Evolutionary conservation across 208 protist genomes (phyloP).

Genomic region (Tritrichomonas foetus): DNA sequence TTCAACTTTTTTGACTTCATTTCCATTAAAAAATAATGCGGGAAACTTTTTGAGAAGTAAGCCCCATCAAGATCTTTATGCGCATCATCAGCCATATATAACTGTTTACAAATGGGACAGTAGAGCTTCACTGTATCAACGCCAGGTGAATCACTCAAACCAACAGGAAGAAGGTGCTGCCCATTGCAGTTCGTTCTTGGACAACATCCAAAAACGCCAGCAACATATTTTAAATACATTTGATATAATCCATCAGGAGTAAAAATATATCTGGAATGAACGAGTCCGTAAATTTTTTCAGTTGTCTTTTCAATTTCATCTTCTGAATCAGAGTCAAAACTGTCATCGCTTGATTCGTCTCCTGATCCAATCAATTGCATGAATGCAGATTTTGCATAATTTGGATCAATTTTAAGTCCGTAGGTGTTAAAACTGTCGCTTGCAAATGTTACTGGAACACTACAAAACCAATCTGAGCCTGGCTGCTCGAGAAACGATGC

Average conservation of each 20-base stretch:
- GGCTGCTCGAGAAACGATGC: background rate
- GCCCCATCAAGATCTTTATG: background rate
- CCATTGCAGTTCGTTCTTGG: background rate
- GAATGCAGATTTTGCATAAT: background rate
- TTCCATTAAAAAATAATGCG: background rate
- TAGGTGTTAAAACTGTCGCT: background rate
- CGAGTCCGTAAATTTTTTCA: conserved; percentile 7
- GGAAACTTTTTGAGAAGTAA: background rate
- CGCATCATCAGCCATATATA: background rate
- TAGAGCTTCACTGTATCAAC: background rate
- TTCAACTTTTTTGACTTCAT: background rate
- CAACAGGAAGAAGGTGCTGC: background rate
- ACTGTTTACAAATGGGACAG: background rate
- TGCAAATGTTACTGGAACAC: background rate
- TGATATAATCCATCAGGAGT: background rate
- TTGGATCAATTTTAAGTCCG: background rate
- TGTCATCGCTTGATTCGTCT: background rate
- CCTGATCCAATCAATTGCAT: background rate
- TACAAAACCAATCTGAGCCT: background rate
- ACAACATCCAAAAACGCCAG: background rate
- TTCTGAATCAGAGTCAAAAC: conserved; percentile 23
- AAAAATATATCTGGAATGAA: conserved; percentile 35
- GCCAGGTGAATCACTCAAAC: background rate
- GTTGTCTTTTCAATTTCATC: conserved; percentile 17
- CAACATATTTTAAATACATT: background rate